These are phyloP conservation scores for Pseudogymnoascus sp. DNA, from an alignment of 2,329 filamentous ascomycete genomes.

Conservation along the genomic window DNA sequence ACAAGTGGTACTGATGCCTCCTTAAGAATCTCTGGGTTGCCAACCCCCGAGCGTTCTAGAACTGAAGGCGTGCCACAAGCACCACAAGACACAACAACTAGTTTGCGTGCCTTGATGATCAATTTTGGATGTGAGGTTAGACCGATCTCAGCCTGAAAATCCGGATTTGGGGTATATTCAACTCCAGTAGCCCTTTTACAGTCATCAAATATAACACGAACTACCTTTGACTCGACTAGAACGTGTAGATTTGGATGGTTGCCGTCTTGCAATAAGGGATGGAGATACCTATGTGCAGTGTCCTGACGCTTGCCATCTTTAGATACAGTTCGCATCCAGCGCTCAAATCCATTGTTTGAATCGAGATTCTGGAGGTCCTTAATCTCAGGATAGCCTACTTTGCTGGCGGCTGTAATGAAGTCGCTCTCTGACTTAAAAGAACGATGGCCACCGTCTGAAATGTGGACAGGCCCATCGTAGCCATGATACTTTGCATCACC, in stretches of 20 bases:
- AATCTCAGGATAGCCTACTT: no score
- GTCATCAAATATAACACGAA: conserved; percentile 46
- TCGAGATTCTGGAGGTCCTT: no score
- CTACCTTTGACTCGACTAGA: conserved; percentile 49
- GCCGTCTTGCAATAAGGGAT: conserved; percentile 42
- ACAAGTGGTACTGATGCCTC: conserved; percentile 42
- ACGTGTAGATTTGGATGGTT: conserved; percentile 53
- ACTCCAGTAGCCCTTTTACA: conserved; percentile 55
- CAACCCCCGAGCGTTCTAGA: conserved; percentile 57
- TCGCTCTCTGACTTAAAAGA: no score
- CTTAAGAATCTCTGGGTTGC: no score
- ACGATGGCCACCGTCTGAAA: no score
- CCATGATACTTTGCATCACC: no score
- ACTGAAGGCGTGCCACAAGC: conserved; percentile 35
- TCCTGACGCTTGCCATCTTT: no score
- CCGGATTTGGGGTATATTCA: conserved; percentile 40
- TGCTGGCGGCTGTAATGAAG: no score
- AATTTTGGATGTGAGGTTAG: conserved; percentile 26
- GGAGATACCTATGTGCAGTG: conserved; percentile 47
- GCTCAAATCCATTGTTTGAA: no score
- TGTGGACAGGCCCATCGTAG: no score
- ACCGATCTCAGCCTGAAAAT: conserved; percentile 24
- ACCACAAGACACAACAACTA: conserved; percentile 42
- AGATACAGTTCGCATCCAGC: no score
- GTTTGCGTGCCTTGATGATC: conserved; percentile 44